Conservation (phyloP, 495 filamentous ascomycete genomes). For the Haplographium delicatum region DNA sequence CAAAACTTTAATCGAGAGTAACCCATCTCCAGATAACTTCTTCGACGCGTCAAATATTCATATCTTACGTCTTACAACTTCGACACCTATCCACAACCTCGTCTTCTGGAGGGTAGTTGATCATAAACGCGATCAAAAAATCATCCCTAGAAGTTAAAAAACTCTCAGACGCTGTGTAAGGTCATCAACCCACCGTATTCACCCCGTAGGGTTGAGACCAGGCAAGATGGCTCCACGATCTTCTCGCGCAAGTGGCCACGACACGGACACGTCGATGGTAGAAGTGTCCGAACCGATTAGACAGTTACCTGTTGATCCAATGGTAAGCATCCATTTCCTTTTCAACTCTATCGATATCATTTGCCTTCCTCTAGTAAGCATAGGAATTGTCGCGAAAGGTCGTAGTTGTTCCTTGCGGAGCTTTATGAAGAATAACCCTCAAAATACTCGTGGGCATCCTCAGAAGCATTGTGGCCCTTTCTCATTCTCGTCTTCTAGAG, state of each 20-base stretch:
- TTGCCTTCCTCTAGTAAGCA: no score
- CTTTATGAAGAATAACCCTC: no score
- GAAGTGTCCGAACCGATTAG: conserved; percentile 51
- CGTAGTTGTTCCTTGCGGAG: no score
- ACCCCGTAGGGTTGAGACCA: conserved; percentile 7
- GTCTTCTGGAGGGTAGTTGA: not conserved
- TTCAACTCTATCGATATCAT: no score
- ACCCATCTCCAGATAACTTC: not conserved
- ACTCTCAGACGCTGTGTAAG: conserved; percentile 5
- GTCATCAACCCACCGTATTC: conserved; percentile 5
- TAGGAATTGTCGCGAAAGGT: no score
- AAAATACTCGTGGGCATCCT: no score
- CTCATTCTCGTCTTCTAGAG: no score
- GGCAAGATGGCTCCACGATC: conserved; percentile 54
- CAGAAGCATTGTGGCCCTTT: no score
- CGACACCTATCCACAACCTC: conserved; percentile 11
- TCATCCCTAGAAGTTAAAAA: not conserved
- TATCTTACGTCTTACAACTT: not conserved
- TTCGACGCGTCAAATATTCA: conserved; percentile 7
- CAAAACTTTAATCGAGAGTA: not conserved
- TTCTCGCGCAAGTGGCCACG: conserved; percentile 38
- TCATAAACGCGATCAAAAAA: conserved; percentile 19
- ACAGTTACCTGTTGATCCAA: conserved; percentile 34
- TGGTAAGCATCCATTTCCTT: conserved; percentile 36
- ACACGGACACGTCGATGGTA: conserved; percentile 50